A percentile compares a stretch with the other conserved stretches of the same genome.
Conservation (phyloP, 2,329 filamentous ascomycete species). For the Penicillium sp. region DNA sequence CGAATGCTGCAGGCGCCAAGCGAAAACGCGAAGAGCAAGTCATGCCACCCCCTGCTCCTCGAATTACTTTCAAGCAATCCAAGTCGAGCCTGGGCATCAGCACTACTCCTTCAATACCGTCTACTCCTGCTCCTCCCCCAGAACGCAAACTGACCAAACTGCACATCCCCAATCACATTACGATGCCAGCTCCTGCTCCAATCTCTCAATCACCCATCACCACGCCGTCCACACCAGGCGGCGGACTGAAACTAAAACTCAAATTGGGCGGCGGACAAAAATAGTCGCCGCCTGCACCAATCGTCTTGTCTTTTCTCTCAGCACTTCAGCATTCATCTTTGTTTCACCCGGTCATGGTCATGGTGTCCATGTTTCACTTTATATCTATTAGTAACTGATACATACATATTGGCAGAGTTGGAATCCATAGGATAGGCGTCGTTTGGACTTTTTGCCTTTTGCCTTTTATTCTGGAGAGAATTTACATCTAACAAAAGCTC, state of each 20-base stretch:
- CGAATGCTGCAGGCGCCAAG: slow-evolving; percentile 21
- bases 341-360: neutral
- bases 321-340: neutral
- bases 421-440: neutral
- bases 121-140: slow-evolving; percentile 15
- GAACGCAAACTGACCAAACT: slow-evolving; percentile 27
- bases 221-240: slow-evolving; percentile 29
- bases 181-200: slow-evolving; percentile 26
- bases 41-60: slow-evolving; percentile 31
- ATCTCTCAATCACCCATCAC: slow-evolving; percentile 24
- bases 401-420: neutral
- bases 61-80: slow-evolving; percentile 41
- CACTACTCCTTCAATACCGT: slow-evolving; percentile 18
- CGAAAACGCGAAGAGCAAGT: slow-evolving; percentile 38
- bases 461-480: neutral
- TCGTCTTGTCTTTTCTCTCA: neutral
- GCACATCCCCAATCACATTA: slow-evolving; percentile 29
- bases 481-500: neutral
- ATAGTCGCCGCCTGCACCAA: slow-evolving; percentile 16
- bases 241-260: slow-evolving; percentile 41
- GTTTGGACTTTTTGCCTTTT: neutral
- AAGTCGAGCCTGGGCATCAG: slow-evolving; percentile 33
- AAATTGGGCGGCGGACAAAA: slow-evolving; percentile 36
- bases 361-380: neutral
- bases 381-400: neutral